Evolutionary conservation across 2,329 filamentous ascomycete genomes (phyloP).

Genomic region (Pezicula radicicola): DNA sequence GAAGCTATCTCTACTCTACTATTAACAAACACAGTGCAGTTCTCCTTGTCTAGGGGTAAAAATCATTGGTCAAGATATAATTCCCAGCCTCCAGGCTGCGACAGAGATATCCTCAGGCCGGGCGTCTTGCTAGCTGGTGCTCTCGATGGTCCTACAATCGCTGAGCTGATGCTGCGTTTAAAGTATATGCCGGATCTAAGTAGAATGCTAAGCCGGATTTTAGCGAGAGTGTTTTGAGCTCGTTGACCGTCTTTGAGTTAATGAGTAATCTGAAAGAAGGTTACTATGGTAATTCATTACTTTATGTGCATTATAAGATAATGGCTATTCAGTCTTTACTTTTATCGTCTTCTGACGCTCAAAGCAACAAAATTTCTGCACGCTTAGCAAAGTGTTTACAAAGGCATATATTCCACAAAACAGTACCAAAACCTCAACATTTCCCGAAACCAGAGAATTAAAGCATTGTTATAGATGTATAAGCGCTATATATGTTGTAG

Average conservation of each 20-base stretch:
- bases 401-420: constrained; percentile 38
- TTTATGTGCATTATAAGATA: constrained; percentile 54
- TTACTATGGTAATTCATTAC: constrained; percentile 36
- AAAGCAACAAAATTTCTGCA: constrained; percentile 31
- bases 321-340: constrained; percentile 51
- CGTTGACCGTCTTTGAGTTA: constrained; percentile 30
- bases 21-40: constrained; percentile 44
- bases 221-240: constrained; percentile 14
- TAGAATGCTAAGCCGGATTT: constrained; percentile 25
- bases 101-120: constrained; percentile 46
- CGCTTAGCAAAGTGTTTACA: constrained; percentile 37
- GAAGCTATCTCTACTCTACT: constrained; percentile 43
- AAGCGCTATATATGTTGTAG: constrained; percentile 46
- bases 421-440: not conserved
- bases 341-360: constrained; percentile 36
- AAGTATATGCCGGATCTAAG: constrained; percentile 34
- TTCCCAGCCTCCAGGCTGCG: constrained; percentile 44
- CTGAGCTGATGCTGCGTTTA: constrained; percentile 26
- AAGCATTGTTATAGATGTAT: constrained; percentile 51
- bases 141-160: constrained; percentile 25
- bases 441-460: constrained; percentile 27
- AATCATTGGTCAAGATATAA: constrained; percentile 51
- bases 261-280: constrained; percentile 35
- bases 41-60: constrained; percentile 50
- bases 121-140: constrained; percentile 33